These are phyloP conservation scores for Suhomyces sp. DNA, from an alignment of 805 yeast genomes.

Conservation along the genomic window DNA sequence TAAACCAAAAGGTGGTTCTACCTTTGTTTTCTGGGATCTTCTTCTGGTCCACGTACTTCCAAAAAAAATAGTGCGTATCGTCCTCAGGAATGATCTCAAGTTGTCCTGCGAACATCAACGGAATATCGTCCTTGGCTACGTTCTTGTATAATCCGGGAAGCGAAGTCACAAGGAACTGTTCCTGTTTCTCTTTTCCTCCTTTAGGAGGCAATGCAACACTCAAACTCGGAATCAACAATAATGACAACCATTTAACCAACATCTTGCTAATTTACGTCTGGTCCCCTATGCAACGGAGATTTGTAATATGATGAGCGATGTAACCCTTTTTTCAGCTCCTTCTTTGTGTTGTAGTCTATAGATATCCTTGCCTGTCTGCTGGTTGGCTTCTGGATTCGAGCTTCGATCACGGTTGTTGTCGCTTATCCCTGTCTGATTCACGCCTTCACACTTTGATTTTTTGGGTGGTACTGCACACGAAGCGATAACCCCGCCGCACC, in stretches of 20 bases:
- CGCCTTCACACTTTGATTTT: not conserved
- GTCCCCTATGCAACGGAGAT: not conserved
- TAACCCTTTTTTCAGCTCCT: not conserved
- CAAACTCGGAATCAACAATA: not conserved
- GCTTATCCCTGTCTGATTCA: not conserved
- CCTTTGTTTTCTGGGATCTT: constrained; percentile 31
- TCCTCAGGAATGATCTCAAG: constrained; percentile 52
- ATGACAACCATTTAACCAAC: not conserved
- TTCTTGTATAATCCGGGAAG: constrained; percentile 39
- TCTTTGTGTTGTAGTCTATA: not conserved
- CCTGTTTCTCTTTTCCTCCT: constrained; percentile 7
- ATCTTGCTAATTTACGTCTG: not conserved
- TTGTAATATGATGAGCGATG: not conserved
- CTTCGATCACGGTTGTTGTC: not conserved
- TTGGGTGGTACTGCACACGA: not conserved
- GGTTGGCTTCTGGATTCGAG: not conserved
- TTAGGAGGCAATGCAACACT: constrained; percentile 7
- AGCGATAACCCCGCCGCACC: not conserved
- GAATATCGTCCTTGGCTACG: constrained; percentile 33
- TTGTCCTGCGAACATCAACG: constrained; percentile 65
- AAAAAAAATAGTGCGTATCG: constrained; percentile 66
- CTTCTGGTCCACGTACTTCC: constrained; percentile 55
- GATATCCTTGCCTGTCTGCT: not conserved
- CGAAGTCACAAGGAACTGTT: constrained; percentile 25
- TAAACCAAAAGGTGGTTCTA: constrained; percentile 77